These are phyloP conservation scores for Nitzschia sp. DNA, from an alignment of 108 stramenopile genomes.

Conservation along the genomic window DNA sequence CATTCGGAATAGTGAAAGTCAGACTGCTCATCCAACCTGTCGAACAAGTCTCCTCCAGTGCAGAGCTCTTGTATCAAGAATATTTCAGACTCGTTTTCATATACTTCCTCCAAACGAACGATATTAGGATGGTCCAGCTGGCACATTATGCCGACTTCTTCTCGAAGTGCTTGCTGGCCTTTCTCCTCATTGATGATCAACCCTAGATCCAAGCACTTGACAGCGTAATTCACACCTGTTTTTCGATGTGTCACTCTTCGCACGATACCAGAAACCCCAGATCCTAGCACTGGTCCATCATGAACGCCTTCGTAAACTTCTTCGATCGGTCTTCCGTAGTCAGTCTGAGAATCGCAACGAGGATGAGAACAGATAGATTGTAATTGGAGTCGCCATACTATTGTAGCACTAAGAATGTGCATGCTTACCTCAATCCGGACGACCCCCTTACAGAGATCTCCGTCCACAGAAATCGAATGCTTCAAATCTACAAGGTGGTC, in stretches of 20 bases:
- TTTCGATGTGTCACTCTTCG: slow-evolving; percentile 69
- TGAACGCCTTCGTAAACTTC: slow-evolving; percentile 86
- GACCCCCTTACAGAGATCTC: slow-evolving; percentile 24
- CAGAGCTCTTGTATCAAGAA: slow-evolving; percentile 81
- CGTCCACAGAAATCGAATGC: slow-evolving; percentile 17
- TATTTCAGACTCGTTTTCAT: slow-evolving; percentile 67
- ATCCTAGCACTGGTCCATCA: slow-evolving; percentile 73
- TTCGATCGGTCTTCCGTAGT: slow-evolving; percentile 75
- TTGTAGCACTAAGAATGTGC: background rate
- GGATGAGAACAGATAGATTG: background rate
- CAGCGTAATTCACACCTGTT: slow-evolving; percentile 81
- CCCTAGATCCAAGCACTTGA: slow-evolving; percentile 76
- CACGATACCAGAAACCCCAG: slow-evolving; percentile 81
- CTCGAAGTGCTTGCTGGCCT: slow-evolving; percentile 62
- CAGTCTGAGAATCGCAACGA: slow-evolving; percentile 17
- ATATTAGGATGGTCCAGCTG: slow-evolving; percentile 91
- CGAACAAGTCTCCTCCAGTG: slow-evolving; percentile 82
- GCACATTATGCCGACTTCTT: slow-evolving; percentile 88
- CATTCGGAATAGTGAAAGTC: slow-evolving; percentile 83
- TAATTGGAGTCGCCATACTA: background rate
- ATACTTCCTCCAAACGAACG: slow-evolving; percentile 82
- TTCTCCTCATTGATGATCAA: slow-evolving; percentile 54
- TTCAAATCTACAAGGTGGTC: slow-evolving; percentile 11
- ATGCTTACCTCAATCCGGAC: slow-evolving; percentile 41
- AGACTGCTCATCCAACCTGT: slow-evolving; percentile 79